phyloP scores from a whole-genome alignment of 2,329 filamentous ascomycete genomes.

The Colletotrichum sp. region DNA sequence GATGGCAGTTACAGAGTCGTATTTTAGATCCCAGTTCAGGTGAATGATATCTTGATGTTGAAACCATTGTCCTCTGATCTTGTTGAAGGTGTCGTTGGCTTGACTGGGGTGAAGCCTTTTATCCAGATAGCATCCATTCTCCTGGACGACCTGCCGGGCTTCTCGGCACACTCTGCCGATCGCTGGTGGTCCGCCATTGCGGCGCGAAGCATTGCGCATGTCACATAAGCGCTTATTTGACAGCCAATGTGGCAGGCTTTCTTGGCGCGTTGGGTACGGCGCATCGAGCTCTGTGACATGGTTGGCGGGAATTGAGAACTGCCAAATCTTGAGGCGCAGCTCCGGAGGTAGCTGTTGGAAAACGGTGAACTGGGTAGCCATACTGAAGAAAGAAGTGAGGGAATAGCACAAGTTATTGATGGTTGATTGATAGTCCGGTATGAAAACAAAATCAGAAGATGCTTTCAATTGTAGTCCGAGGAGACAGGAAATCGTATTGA shows the following conservation, averaged over 20 bases:
- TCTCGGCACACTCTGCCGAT: not conserved
- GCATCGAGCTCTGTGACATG: not conserved
- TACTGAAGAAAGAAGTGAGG: not conserved
- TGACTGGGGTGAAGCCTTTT: not conserved
- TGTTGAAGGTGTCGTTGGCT: not conserved
- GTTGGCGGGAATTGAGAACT: not conserved
- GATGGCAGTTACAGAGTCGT: not conserved
- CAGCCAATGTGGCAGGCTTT: not conserved
- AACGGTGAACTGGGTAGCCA: not conserved
- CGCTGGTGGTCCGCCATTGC: not conserved
- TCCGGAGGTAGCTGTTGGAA: not conserved
- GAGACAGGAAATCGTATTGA: not conserved
- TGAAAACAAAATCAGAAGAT: not conserved
- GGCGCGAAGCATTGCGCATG: not conserved
- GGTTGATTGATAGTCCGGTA: not conserved
- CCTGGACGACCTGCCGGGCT: not conserved
- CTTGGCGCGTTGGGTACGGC: not conserved
- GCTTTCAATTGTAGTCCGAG: not conserved
- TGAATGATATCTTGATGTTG: not conserved
- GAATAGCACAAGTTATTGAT: fast-evolving
- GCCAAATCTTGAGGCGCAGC: not conserved
- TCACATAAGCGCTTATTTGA: not conserved
- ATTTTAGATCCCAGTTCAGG: not conserved
- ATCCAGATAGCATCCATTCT: not conserved
- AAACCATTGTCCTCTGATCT: not conserved